Evolutionary conservation across 495 filamentous ascomycete genomes (phyloP).

Genomic region (Penicillium dipodomyicola): DNA sequence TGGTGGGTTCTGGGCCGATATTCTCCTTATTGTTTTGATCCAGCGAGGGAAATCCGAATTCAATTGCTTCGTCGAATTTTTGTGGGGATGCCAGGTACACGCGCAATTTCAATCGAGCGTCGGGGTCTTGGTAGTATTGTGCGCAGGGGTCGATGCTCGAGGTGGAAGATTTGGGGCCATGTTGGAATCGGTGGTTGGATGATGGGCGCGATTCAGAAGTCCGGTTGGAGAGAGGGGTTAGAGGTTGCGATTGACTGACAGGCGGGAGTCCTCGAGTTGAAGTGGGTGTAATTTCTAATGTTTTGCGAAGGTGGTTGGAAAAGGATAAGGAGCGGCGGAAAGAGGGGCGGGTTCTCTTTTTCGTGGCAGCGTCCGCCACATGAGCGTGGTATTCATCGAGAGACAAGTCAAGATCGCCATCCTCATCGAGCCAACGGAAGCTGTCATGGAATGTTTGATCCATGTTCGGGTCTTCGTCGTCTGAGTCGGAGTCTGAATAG

Average conservation of each 20-base stretch:
- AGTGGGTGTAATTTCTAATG: slow-evolving; percentile 16
- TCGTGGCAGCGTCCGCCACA: slow-evolving; percentile 33
- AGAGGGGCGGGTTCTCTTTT: slow-evolving; percentile 33
- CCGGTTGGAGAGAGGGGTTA: slow-evolving; percentile 26
- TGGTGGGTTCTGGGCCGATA: slow-evolving; percentile 18
- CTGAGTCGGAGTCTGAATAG: slow-evolving; percentile 36
- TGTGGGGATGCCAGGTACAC: slow-evolving; percentile 89
- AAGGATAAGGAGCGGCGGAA: slow-evolving; percentile 52
- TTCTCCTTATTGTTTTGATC: slow-evolving; percentile 40
- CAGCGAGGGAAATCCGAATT: slow-evolving; percentile 82
- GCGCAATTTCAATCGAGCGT: slow-evolving; percentile 80
- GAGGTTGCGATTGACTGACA: slow-evolving; percentile 20
- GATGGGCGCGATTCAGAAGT: slow-evolving; percentile 38
- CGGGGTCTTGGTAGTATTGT: slow-evolving; percentile 85
- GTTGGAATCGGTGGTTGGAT: slow-evolving; percentile 22
- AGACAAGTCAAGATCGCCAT: slow-evolving; percentile 69
- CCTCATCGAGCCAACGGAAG: slow-evolving; percentile 79
- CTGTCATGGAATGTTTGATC: slow-evolving; percentile 60
- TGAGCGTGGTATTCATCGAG: slow-evolving; percentile 54
- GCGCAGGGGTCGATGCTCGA: slow-evolving; percentile 68
- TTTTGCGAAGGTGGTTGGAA: slow-evolving; percentile 20
- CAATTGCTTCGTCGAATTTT: slow-evolving; percentile 92
- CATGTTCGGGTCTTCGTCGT: slow-evolving; percentile 41
- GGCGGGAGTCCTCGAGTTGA: slow-evolving; percentile 22
- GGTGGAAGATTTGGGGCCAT: slow-evolving; percentile 42